These are phyloP conservation scores for Colletotrichum liriopes DNA, from an alignment of 2,329 filamentous ascomycete genomes.

Conservation along the genomic window DNA sequence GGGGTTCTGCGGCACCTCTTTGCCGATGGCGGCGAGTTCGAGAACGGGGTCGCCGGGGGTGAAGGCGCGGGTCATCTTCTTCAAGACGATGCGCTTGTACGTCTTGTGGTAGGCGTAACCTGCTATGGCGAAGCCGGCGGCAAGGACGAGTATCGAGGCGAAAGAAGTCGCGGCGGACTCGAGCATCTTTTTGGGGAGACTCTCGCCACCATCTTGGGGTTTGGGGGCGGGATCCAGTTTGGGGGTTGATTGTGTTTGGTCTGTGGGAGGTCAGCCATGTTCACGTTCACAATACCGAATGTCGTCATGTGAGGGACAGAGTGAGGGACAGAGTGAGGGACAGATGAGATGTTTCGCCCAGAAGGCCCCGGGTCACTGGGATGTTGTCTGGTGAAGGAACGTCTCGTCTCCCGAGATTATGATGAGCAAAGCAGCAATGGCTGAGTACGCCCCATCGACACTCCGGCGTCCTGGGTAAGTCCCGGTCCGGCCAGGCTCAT, in stretches of 20 bases:
- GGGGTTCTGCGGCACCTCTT: constrained; percentile 64
- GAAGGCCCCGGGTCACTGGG: neutral
- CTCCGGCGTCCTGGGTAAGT: neutral
- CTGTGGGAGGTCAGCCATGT: constrained; percentile 27
- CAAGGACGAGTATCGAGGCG: constrained; percentile 81
- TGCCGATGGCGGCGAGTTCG: constrained; percentile 80
- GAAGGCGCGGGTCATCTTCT: constrained; percentile 95
- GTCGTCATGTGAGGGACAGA: neutral
- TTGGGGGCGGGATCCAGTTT: constrained; percentile 1
- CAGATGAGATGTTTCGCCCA: neutral
- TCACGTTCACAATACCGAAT: neutral
- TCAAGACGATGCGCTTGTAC: constrained; percentile 92
- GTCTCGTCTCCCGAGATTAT: neutral
- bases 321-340: no score
- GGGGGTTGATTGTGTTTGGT: constrained; percentile 10
- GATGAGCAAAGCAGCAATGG: neutral
- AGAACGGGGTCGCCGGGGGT: constrained; percentile 91
- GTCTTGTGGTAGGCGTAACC: constrained; percentile 85
- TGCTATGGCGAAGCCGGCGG: constrained; percentile 74
- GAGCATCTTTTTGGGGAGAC: constrained; percentile 73
- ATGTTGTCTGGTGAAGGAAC: neutral
- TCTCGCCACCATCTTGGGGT: constrained; percentile 50
- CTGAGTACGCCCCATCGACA: neutral
- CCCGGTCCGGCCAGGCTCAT: neutral
- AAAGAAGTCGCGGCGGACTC: constrained; percentile 84